Percentiles rank a stretch among this genome's conserved stretches.
Evolutionary conservation across 441 rosid genomes (phyloP).

Genomic region (Aquilaria agallochum): DNA sequence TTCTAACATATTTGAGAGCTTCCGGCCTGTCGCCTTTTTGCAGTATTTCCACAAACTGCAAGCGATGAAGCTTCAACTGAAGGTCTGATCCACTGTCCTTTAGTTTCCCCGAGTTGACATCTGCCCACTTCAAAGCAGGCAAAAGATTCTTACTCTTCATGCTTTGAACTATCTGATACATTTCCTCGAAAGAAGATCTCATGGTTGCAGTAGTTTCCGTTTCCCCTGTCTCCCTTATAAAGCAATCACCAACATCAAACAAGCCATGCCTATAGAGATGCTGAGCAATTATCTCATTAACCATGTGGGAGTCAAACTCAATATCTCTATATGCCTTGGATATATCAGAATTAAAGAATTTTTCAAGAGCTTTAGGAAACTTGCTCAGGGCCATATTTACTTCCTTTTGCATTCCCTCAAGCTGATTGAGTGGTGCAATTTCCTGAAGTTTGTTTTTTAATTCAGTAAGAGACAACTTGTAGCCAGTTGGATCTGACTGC

Average conservation of each 20-base stretch:
- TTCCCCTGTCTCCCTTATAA: conserved; percentile 38
- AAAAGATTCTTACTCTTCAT: conserved; percentile 36
- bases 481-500: conserved; percentile 17
- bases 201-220: conserved; percentile 29
- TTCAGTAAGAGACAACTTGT: conserved; percentile 26
- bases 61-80: conserved; percentile 44
- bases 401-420: conserved; percentile 53
- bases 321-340: conserved; percentile 52
- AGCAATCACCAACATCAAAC: conserved; percentile 55
- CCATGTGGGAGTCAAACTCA: conserved; percentile 37
- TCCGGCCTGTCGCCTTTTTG: conserved; percentile 26
- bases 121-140: conserved; percentile 53
- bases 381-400: conserved; percentile 40
- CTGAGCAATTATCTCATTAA: conserved; percentile 43
- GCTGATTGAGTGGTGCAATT: conserved; percentile 28
- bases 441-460: conserved; percentile 35
- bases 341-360: conserved; percentile 42
- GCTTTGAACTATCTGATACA: conserved; percentile 48
- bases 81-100: conserved; percentile 46
- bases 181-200: conserved; percentile 36
- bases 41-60: conserved; percentile 47
- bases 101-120: conserved; percentile 32
- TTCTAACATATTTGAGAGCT: conserved; percentile 47
- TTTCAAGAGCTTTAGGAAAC: conserved; percentile 47
- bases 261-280: conserved; percentile 52